Base-by-base conservation (phyloP, 345 rosid genomes). In the Ricinus communis region DNA sequence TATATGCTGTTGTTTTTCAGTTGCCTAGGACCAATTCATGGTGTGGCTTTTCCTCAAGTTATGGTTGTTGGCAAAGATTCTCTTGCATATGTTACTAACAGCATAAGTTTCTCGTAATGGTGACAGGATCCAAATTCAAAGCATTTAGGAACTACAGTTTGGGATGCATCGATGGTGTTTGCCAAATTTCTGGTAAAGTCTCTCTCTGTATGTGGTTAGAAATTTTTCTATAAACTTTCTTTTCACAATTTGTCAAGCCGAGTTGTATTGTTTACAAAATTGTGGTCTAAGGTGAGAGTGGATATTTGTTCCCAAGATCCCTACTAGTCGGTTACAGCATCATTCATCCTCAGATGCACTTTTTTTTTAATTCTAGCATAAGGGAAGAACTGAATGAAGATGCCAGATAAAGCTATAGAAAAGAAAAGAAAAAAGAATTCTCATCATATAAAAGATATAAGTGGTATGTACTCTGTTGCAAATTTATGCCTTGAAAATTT, bases 141-240 rank as follows among this genome's bases (percentile, higher is more conserved):
- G 86, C 96, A 94, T 83, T 79, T 86, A 65, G 98, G 97, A 75
- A 94, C 96, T 62, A 94, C 97, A 10, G 98, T 94, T 73, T 94
- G 98, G 97, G 98, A 94, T 81, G 93, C 98, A 8, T 94, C 97
- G 14, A 81, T 94, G 85, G 97, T 94, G 76, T 87, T 94, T 53
- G 90, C 82, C 71, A 94, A 94, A 76, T 94, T 74, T 81, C 82
- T 94, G 90, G 97, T 93, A 84, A 76, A 55, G 11, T 73, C 14
- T 8, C 4, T 27, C 30, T 45, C 52, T 45, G 3, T 11, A 14
- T 41, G 31, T 19, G 27, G 22, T 13, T 50, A 15, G 47, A 12
- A 62, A 5, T 43, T 12, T 46, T 57, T 13, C 45, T 28, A 13
- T 19, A 14, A 47, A 52, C 31, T 24, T n/a, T 58, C 3, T 46